Evolutionary conservation across 768 basidiomycete species (phyloP), one percentile per base, ranked within the genome.

Genomic region (Epithele typhae): DNA sequence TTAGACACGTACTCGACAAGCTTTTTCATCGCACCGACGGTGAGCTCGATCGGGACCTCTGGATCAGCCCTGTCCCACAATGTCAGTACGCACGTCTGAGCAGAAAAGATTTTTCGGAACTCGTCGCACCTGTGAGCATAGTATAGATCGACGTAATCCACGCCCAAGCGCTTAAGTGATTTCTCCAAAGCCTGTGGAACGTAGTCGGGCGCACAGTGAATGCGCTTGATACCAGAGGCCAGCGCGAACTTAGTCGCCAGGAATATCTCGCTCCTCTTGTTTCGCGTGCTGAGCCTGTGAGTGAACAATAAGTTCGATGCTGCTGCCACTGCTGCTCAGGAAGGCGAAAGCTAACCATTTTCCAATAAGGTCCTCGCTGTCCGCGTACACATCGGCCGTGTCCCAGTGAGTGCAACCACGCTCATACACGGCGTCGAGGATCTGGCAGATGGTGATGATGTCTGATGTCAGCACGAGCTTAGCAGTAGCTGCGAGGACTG

Each of bases 191-290:
- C 60, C 37, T 67, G 53, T 4, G 61, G 64, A 10, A 72, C 68
- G 45, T 76, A 73, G 44, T 72, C 64, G 0, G 71, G 66, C n/a
- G 69, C 65, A 21, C 70, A 72, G 21, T 65, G 43, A 46, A 71
- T 38, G 25, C 40, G 36, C 36, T 40, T 57, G 10, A 18, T n/a
- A 17, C 35, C 11, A 9, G 38, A 12, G 4, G 19, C 19, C 15
- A 27, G 2, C 12, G 76, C 76, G 37, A 76, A 77, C 59, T 85
- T 84, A 17, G 81, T 82, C 2, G 81, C 79, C 17, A 85, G 68
- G 64, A 83, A 84, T 17, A 79, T 77, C 12, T 76, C 65, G 17
- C 65, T 52, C 22, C 77, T 65, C 43, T 75, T 76, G 7, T 77
- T 78, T 9, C 73, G 76, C 12, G 65, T 63, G 50, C 72, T 69